These are phyloP conservation scores for Xylaria bambusicola DNA, from an alignment of 495 filamentous ascomycete species.

Conservation along the genomic window DNA sequence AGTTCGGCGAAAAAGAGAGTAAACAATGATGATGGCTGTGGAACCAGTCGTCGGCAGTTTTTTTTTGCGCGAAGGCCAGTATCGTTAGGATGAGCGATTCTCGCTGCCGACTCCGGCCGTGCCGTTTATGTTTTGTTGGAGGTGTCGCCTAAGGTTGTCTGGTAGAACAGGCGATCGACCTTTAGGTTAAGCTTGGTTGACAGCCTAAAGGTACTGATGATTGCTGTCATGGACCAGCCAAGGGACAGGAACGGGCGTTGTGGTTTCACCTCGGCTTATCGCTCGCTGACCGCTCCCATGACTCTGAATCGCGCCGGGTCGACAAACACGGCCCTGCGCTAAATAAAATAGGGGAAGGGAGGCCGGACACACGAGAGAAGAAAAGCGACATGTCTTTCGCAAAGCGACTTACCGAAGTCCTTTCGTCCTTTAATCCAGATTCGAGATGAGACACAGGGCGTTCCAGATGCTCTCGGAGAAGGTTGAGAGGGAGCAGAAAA, in stretches of 20 bases:
- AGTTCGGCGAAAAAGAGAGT: neutral
- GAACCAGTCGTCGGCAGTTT: neutral
- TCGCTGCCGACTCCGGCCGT: too few species aligned
- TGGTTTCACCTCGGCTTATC: constrained; percentile 6
- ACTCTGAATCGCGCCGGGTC: constrained; percentile 10
- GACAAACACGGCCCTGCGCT: constrained; percentile 5
- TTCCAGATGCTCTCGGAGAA: constrained; percentile 13
- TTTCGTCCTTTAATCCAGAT: constrained; percentile 20
- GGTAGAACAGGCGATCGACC: neutral
- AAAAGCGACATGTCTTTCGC: constrained; percentile 8
- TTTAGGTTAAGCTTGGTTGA: neutral
- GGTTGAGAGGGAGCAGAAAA: constrained; percentile 20
- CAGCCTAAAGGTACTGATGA: neutral
- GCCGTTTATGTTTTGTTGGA: constrained; percentile 4
- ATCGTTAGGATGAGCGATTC: too few species aligned
- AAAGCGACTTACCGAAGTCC: constrained; percentile 13
- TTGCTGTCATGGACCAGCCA: neutral
- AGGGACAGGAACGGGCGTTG: neutral
- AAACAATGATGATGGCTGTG: neutral
- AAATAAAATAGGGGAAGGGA: neutral
- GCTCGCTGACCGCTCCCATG: neutral
- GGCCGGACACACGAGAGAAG: neutral
- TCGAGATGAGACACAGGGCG: constrained; percentile 19
- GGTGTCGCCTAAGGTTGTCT: neutral
- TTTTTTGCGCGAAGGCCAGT: too few species aligned